Conservation (phyloP, 1,139 yeast genomes). For the Williopsis jadinii region DNA sequence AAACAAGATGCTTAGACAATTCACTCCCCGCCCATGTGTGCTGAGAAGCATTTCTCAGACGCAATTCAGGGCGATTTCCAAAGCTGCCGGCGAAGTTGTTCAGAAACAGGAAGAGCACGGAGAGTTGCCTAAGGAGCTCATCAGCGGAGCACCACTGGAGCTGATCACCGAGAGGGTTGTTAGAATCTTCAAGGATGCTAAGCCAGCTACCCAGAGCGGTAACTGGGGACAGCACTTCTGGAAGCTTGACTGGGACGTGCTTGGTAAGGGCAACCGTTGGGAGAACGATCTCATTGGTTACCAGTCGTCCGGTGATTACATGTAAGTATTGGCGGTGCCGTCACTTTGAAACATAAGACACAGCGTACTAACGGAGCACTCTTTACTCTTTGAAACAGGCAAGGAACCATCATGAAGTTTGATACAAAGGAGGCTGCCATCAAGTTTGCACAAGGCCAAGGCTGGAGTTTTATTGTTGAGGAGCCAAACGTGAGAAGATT, state of each 20-base stretch:
- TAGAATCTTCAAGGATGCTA: conserved; percentile 70
- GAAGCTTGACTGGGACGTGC: conserved; percentile 82
- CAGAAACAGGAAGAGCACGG: conserved; percentile 18
- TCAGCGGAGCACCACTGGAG: conserved; percentile 78
- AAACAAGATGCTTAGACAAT: conserved; percentile 1
- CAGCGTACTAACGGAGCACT: conserved; percentile 1
- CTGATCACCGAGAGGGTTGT: conserved; percentile 59
- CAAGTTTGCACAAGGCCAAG: conserved; percentile 74
- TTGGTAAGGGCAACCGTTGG: conserved; percentile 79
- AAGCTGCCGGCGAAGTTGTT: conserved; percentile 7
- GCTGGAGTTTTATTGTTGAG: conserved; percentile 80
- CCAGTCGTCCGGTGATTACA: conserved; percentile 73
- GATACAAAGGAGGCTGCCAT: conserved; percentile 73
- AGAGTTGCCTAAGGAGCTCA: conserved; percentile 45
- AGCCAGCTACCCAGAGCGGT: conserved; percentile 81
- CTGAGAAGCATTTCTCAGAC: too few relatives aligned
- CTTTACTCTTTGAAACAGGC: conserved; percentile 25
- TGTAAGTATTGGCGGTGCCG: conserved; percentile 29
- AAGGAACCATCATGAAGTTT: conserved; percentile 74
- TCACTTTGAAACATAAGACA: neutral
- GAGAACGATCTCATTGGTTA: conserved; percentile 87
- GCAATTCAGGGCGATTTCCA: neutral
- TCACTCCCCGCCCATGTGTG: too few relatives aligned
- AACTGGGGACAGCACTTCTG: conserved; percentile 43
- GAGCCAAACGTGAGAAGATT: conserved; percentile 75